Percentiles rank a stretch among this genome's conserved stretches.
Evolutionary conservation across 176 grass and related monocot species (phyloP).

Genomic region (Zoysia japonica): DNA sequence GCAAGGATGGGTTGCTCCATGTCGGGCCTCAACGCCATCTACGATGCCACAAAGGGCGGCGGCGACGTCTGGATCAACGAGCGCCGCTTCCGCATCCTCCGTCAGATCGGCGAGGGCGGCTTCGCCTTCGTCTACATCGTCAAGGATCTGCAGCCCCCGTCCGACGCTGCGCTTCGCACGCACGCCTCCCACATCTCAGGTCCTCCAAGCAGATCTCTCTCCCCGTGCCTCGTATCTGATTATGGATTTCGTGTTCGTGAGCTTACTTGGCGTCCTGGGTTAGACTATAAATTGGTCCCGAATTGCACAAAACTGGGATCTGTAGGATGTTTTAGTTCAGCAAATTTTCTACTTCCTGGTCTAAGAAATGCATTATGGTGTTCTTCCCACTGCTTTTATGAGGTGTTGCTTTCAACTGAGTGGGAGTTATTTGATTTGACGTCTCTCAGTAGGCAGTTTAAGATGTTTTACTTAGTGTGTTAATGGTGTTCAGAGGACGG

Average conservation of each 20-base stretch:
- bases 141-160: slow-evolving; percentile 61
- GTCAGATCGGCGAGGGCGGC: slow-evolving; percentile 93
- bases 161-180: slow-evolving; percentile 27
- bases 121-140: slow-evolving; percentile 96
- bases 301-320: neutral
- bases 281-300: neutral
- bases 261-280: neutral
- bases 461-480: slow-evolving; percentile 12
- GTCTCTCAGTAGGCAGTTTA: neutral
- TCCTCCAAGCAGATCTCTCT: slow-evolving; percentile 2
- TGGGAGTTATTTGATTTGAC: neutral
- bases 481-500: slow-evolving; percentile 60
- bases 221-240: neutral
- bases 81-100: slow-evolving; percentile 77
- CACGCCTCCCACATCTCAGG: slow-evolving; percentile 72
- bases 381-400: neutral
- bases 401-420: neutral
- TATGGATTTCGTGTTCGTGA: slow-evolving; percentile 6
- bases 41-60: slow-evolving; percentile 67
- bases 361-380: neutral
- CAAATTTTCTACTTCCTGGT: neutral
- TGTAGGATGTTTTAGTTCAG: neutral
- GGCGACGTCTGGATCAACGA: slow-evolving; percentile 98
- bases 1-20: slow-evolving; percentile 85
- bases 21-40: slow-evolving; percentile 79